Evolutionary conservation across 345 rosid genomes (phyloP), one percentile per base, ranked within the genome.

Genomic region (Eucalyptus leucophloia): DNA sequence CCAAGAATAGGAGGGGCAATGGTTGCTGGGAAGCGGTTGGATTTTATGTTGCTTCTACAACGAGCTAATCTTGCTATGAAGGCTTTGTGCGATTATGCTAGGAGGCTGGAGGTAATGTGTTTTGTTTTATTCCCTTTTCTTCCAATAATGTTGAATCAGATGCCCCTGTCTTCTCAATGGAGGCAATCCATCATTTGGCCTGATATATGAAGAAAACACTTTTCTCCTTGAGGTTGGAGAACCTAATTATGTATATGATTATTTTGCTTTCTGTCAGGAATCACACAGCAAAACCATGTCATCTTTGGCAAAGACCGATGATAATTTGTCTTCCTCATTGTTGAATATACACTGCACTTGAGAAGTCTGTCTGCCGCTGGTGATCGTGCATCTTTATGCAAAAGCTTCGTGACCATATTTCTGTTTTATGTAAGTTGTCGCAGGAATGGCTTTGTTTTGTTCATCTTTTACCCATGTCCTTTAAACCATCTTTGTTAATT

Each of bases 301-400:
- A 60, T 92, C 96, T 53, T 92, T 96, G 92, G 87, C 91, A 69
- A 95, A 93, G 94, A 93, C 96, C 37, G 94, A 95, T 93, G 99
- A 96, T 69, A 96, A 97, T 92, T 94, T 97, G 93, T 95, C 98
- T 88, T 91, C 96, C 88, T 97, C 99, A 6, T 94, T 96, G 89
- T 89, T 95, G 93, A 95, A 94, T 90, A 95, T 97, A n/a, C 90
- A 92, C 94, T 91, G 92, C 93, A 85, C 97, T 98, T 89, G 98
- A 98, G 88, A 95, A 91, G 87, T 93, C 97, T 95, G 56, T 88
- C 95, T 90, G 96, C 94, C 49, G 97, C 97, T 87, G 97, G 96
- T 93, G 99, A 94, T 95, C 93, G 97, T 98, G 91, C 97, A 94
- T 98, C 93, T 98, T 96, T 96, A 95, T 96, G 98, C 99, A 98